Conservation (phyloP, 2,329 filamentous ascomycete species). For the Colletotrichum eleusines region DNA sequence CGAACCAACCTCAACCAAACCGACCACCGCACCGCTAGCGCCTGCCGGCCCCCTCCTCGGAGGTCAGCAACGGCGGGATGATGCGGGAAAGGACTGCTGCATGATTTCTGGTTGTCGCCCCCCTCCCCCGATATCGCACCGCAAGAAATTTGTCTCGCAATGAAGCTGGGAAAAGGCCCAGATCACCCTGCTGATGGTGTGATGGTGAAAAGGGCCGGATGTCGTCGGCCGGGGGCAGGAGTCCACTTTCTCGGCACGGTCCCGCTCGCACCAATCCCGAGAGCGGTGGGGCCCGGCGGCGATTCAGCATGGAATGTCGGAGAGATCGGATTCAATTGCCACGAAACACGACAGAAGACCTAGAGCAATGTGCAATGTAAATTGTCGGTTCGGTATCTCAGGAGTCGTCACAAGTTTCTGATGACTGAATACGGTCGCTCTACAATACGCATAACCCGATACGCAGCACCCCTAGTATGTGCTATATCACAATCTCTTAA, state of each 20-base stretch:
- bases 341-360: too few species aligned
- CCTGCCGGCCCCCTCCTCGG: slow-evolving; percentile 1
- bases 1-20: slow-evolving; percentile 3
- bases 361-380: too few species aligned
- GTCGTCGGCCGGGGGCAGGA: slow-evolving; percentile 24
- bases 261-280: slow-evolving; percentile 17
- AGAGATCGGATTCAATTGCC: too few species aligned
- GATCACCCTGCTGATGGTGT: not conserved
- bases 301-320: slow-evolving; percentile 27
- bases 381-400: too few species aligned
- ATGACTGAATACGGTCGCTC: too few species aligned
- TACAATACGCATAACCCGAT: too few species aligned
- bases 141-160: not conserved
- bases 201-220: not conserved
- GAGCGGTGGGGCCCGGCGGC: slow-evolving; percentile 10
- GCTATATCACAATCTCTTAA: too few species aligned
- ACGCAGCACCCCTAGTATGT: too few species aligned
- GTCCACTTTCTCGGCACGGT: slow-evolving; percentile 35
- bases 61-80: slow-evolving; percentile 17
- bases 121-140: slow-evolving; percentile 31
- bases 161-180: slow-evolving; percentile 8
- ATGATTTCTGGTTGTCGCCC: not conserved
- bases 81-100: not conserved
- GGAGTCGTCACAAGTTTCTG: too few species aligned
- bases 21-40: slow-evolving; percentile 2